A percentile compares a stretch with the other conserved stretches of the same genome.
Conservation (phyloP, 2,329 filamentous ascomycete species). For the Colletotrichum salicis region DNA sequence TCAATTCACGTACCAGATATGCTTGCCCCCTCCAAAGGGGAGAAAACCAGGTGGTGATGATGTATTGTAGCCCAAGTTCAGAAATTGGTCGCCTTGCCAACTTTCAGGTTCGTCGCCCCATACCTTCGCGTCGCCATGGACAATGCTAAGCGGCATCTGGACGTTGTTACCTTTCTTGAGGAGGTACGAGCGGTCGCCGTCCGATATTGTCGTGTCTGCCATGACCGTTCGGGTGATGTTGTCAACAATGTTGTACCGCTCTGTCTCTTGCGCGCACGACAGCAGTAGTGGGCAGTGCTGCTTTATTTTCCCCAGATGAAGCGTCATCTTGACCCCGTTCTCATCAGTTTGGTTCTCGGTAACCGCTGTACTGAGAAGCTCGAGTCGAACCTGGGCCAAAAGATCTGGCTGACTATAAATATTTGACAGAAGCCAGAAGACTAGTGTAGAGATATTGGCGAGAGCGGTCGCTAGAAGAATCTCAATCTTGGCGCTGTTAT, state of each 20-base stretch:
- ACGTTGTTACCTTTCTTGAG: neutral
- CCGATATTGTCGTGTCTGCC: neutral
- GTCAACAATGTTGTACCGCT: conserved; percentile 43
- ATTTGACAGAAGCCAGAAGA: conserved; percentile 48
- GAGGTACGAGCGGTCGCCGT: neutral
- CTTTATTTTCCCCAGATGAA: conserved; percentile 51
- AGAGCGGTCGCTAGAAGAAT: conserved; percentile 43
- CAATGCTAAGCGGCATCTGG: neutral
- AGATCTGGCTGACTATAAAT: conserved; percentile 43
- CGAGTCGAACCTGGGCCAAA: conserved; percentile 38
- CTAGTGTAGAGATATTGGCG: conserved; percentile 47
- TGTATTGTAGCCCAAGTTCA: neutral
- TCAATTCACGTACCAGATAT: neutral
- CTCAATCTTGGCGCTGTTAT: conserved; percentile 44
- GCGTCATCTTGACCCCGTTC: conserved; percentile 26
- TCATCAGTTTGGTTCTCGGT: conserved; percentile 7
- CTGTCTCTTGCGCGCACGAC: conserved; percentile 55
- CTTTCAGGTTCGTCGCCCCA: neutral
- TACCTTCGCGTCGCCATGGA: neutral
- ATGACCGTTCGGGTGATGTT: neutral
- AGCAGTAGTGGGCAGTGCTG: conserved; percentile 53
- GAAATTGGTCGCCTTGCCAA: neutral
- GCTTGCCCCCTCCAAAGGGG: neutral
- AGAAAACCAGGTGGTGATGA: neutral
- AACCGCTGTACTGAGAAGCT: conserved; percentile 36